Evolutionary conservation across 164 flowering plant genomes (phyloP), one percentile per base, ranked within the genome.

Genomic region (Stephania japonica): DNA sequence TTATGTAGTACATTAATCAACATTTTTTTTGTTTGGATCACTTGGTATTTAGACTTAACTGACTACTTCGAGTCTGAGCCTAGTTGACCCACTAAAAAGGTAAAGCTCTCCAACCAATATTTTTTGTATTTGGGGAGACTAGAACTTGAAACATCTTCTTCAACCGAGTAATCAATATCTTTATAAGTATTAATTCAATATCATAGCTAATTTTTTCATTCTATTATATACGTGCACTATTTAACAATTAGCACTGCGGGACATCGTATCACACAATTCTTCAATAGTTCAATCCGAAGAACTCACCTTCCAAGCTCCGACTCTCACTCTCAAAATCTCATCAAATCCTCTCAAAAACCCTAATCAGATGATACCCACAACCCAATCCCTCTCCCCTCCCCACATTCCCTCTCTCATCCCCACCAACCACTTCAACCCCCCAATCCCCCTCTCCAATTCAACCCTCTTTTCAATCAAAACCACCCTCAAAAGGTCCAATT

Each of bases 371-470:
- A 19, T 81, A 72, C 73, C 72, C 11, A 78, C 70, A 26, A 43
- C 74, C 25, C 80, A 75, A 68, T 66, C 71, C 59, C 74, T 76
- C 43, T 12, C 56, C 26, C 26, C 68, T 23, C 41, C 24, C 68
- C 79, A 63, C 53, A 65, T 65, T 18, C 74, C 70, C 25, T 72
- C 75, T 10, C 43, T 72, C 63, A 66, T 75, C 66, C 78, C 78
- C 43, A 71, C 75, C 78, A 78, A 80, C 78, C 86, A 76, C 24
- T 74, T 75, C 77, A 24, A 70, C 73, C 72, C 65, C 70, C 59
- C 75, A 71, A 70, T 66, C 73, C 16, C 70, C 81, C 75, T 13
- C 62, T 8, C 38, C 38, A 32, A 32, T 32, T 4, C 38, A 32
- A 32, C 38, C 38, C 71, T 70, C 43, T 62, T 62, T 50, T 69